phyloP scores from a whole-genome alignment of 345 rosid genomes.

The Camelina sativa region DNA sequence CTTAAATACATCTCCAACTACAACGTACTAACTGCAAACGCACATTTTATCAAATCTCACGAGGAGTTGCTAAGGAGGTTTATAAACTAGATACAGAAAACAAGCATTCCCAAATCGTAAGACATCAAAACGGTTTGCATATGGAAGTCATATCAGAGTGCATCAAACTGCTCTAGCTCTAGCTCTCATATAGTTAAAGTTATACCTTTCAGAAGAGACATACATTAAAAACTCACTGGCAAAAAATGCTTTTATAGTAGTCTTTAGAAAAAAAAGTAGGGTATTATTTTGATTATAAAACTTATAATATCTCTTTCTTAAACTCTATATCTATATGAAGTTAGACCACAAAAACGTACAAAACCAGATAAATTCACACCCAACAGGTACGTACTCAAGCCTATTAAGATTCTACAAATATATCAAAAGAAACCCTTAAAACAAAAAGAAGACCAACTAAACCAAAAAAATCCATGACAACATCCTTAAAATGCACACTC shows the following conservation, averaged over 20 bases:
- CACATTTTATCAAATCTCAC: too few species aligned
- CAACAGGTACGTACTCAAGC: neutral
- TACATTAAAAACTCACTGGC: too few species aligned
- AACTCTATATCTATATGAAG: neutral
- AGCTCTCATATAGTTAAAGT: too few species aligned
- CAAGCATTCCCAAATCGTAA: conserved; percentile 14
- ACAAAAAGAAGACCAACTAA: neutral
- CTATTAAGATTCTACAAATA: neutral
- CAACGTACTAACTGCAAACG: too few species aligned
- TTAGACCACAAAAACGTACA: neutral
- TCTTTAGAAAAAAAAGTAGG: too few species aligned
- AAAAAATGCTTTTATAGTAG: too few species aligned
- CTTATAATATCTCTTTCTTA: too few species aligned
- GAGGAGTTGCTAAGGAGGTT: conserved; percentile 10
- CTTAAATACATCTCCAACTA: neutral
- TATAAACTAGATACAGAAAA: neutral
- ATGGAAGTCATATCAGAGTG: conserved; percentile 15
- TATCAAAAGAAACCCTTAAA: neutral
- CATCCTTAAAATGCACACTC: neutral
- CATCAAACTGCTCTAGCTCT: conserved; percentile 13
- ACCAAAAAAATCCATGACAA: neutral
- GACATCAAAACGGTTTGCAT: conserved; percentile 4
- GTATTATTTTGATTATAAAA: too few species aligned
- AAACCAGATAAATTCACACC: neutral
- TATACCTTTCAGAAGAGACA: too few species aligned